Base-by-base conservation (phyloP, 306 rosid genomes). In the Morella rubra region DNA sequence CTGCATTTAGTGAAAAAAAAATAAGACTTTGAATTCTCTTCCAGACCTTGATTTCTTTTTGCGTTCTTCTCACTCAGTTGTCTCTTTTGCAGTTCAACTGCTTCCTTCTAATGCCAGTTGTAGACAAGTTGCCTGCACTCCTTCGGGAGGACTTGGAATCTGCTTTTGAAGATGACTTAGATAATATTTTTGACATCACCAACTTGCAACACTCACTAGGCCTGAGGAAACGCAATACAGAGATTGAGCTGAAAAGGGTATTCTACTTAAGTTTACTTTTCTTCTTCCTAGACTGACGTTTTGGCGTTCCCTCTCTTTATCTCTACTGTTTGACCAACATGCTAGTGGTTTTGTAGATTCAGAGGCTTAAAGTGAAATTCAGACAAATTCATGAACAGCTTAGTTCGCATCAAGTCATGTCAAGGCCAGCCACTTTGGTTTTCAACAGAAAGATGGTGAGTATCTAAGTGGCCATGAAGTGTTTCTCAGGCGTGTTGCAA, bases 21-120 rank as follows among this genome's bases (percentile, higher is more conserved):
- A 32, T 32, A 3, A 2, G 37, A 32, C 37, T 2, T 32, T 60
- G 58, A 74, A 77, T 75, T 66, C 41, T 19, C 19, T 19, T 49
- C 42, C 11, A 13, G 15, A 53, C 37, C 50, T 55, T 4, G 5
- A 46, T 67, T 75, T 22, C 52, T 42, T 67, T 49, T 71, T 73
- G 41, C 42, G 15, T 73, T 8, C 74, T 55, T 78, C 71, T 59
- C 79, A 65, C 55, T 75, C 76, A 47, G 53, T 44, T 68, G 65
- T 66, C 18, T 87, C 70, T 76, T 81, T 81, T 83, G 85, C 96
- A 95, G 98, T 95, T 92, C 87, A 90, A 95, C 84, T 95, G 98
- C 87, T 95, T 95, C 87, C 97, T 92, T 73, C 83, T 95, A 80
- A 95, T 95, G 98, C 98, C 97, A 15, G 96, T 95, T 59, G 97